These are phyloP conservation scores for Amanita pseudoporphyria DNA, from an alignment of 768 basidiomycete species.

Conservation along the genomic window DNA sequence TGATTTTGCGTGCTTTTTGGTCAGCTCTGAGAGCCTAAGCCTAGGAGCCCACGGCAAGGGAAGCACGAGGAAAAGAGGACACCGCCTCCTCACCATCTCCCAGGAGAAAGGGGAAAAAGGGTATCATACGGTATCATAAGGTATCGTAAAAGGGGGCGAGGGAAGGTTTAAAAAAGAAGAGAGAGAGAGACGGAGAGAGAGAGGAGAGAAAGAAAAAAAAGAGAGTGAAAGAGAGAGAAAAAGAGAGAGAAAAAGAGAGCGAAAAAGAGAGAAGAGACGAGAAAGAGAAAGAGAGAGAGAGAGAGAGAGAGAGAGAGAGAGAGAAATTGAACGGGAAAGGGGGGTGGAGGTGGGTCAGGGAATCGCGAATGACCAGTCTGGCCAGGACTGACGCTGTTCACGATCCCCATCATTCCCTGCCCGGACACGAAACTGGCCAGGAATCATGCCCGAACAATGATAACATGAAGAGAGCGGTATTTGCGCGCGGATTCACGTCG, in stretches of 20 bases:
- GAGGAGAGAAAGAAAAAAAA: background rate
- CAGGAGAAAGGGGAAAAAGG: constrained; percentile 25
- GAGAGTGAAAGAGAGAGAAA: no score
- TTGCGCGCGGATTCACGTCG: no score
- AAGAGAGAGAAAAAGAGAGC: background rate
- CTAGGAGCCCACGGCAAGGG: constrained; percentile 15
- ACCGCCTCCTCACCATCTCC: background rate
- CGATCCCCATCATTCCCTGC: no score
- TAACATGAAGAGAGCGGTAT: no score
- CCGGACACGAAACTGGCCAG: no score
- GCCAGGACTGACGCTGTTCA: no score
- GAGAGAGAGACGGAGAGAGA: background rate
- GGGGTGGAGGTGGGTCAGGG: no score
- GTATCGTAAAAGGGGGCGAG: constrained; percentile 16
- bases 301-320: constrained; percentile 16
- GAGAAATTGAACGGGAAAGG: no score
- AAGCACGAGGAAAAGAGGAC: no score
- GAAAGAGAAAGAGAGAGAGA: constrained; percentile 14
- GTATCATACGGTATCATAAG: constrained; percentile 15
- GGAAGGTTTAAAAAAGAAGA: constrained; percentile 15
- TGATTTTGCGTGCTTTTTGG: constrained; percentile 16
- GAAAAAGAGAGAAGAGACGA: background rate
- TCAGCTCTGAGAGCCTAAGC: no score
- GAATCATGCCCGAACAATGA: no score
- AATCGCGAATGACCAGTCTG: no score